These are phyloP conservation scores for Mycena kentingensis DNA, from an alignment of 768 basidiomycete genomes.

Conservation along the genomic window DNA sequence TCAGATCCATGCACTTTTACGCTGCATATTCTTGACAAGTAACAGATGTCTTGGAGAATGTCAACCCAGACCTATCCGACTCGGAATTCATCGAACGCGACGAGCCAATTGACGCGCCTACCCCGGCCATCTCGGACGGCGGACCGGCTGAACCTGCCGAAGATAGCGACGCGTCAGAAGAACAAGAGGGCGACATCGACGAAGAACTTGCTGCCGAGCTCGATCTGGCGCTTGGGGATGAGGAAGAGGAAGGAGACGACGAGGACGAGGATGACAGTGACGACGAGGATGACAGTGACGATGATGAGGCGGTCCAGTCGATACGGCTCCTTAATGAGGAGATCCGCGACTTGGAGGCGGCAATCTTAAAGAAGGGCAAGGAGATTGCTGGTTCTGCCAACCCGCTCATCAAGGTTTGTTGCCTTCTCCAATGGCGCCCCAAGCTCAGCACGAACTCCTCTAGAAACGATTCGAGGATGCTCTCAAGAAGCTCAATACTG, in stretches of 20 bases:
- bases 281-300: constrained; percentile 70
- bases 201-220: constrained; percentile 88
- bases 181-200: constrained; percentile 79
- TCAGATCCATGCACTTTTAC: constrained; percentile 33
- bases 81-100: constrained; percentile 82
- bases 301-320: constrained; percentile 78
- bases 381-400: constrained; percentile 86
- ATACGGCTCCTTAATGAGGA: constrained; percentile 85
- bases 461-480: constrained; percentile 94
- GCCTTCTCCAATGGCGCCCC: background rate
- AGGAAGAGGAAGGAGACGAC: constrained; percentile 63
- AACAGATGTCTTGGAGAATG: constrained; percentile 82
- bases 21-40: background rate
- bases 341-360: constrained; percentile 85
- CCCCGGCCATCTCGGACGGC: constrained; percentile 71
- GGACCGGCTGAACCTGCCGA: constrained; percentile 53
- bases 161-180: constrained; percentile 60
- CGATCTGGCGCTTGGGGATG: constrained; percentile 78
- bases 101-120: constrained; percentile 65
- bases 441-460: background rate
- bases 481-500: constrained; percentile 81
- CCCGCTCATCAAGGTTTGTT: constrained; percentile 75
- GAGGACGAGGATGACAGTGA: constrained; percentile 70
- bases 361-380: constrained; percentile 79
- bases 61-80: constrained; percentile 88